Evolutionary conservation across 257 asterid genomes (phyloP).

Genomic region (Solanum paucissectum): DNA sequence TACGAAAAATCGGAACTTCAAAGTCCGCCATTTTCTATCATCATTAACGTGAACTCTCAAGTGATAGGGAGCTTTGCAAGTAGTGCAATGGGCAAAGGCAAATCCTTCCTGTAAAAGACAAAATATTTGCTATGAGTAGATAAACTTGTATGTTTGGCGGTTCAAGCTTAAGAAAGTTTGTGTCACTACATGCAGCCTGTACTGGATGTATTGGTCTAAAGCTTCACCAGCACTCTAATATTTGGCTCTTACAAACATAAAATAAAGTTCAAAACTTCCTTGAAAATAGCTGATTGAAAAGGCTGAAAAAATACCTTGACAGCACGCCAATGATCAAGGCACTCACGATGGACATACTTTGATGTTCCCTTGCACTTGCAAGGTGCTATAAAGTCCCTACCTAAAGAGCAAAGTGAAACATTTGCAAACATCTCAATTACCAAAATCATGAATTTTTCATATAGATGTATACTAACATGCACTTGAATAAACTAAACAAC

Average conservation of each 20-base stretch:
- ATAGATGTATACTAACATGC: background rate
- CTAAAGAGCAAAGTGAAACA: constrained; percentile 28
- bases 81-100: constrained; percentile 93
- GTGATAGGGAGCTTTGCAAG: constrained; percentile 89
- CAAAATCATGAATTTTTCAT: background rate
- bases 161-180: background rate
- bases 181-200: background rate
- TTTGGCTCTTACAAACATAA: background rate
- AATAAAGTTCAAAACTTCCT: background rate
- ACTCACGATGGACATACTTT: constrained; percentile 80
- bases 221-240: background rate
- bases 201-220: background rate
- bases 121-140: background rate
- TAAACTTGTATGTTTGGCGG: background rate
- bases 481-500: background rate
- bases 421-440: background rate
- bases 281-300: background rate
- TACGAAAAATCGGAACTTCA: constrained; percentile 89
- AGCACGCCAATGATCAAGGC: constrained; percentile 97
- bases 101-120: constrained; percentile 65
- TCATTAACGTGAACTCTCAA: constrained; percentile 70
- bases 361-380: constrained; percentile 95
- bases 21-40: constrained; percentile 78
- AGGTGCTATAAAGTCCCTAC: constrained; percentile 94
- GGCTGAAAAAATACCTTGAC: constrained; percentile 44